Base-by-base conservation (phyloP, 108 stramenopile species). In the Parietichytrium sp. region DNA sequence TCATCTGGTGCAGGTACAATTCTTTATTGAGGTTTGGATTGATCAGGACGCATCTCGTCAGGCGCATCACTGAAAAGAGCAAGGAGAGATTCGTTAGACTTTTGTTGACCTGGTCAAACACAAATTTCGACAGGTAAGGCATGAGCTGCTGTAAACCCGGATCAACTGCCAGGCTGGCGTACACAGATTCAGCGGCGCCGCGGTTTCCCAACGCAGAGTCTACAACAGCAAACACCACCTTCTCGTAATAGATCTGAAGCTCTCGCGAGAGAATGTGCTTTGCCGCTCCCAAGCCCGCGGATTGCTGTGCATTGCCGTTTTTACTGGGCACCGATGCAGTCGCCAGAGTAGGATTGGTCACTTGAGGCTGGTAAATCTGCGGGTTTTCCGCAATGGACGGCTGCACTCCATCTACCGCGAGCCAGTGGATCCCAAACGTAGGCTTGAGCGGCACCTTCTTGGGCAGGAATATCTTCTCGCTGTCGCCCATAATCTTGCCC, bases 61-160 rank as follows among this genome's bases (percentile, higher is more conserved):
- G 61, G 45, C 61, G 61, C 61, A 72, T 72, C 16, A 72, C 61
- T 42, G 61, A 72, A 33, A 45, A 45, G 61, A 72, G 61, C 16
- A 72, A 42, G 6, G 61, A 33, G 15, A 72, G 61, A 42, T 72
- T 72, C 38, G 10, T 72, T 6, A 72, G 33, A 27, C 61, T 72
- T 42, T 72, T 72, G 42, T 72, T 72, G 13, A 72, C 61, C 61
- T 72, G 61, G 20, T 72, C 61, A 72, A 72, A 72, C 10, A 72
- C 45, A 27, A 72, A 72, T 42, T 72, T 72, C 38, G 61, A 33
- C 61, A 72, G 61, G 33, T 72, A 72, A 16, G 61, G 61, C 61
- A 72, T 72, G 38, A 72, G 61, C 8, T 72, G 61, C 61, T 72
- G 61, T 1, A 72, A 42, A 38, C 61, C 61, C 42, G 61, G 61